phyloP scores from a whole-genome alignment of 2,329 filamentous ascomycete species.

The Xylaria sp. region DNA sequence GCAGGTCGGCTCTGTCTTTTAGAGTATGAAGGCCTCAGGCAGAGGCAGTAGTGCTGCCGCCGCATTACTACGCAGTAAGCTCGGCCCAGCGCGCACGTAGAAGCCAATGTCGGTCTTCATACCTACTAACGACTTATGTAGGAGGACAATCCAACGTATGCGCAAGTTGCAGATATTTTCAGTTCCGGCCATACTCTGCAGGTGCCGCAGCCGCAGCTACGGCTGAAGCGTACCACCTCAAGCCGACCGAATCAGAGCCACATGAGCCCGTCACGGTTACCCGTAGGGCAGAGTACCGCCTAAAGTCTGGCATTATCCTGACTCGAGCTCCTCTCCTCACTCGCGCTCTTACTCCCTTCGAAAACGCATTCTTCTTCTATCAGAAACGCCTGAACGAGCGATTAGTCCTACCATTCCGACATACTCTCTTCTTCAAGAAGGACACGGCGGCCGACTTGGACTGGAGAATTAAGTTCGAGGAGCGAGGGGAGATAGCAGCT shows the following conservation, averaged over 20 bases:
- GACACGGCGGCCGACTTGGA: slow-evolving; percentile 83
- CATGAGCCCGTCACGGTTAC: slow-evolving; percentile 35
- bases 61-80: slow-evolving; percentile 55
- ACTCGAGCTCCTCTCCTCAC: slow-evolving; percentile 89
- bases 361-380: slow-evolving; percentile 94
- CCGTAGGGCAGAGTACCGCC: slow-evolving; percentile 45
- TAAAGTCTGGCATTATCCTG: slow-evolving; percentile 74
- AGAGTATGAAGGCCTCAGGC: slow-evolving; percentile 58
- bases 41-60: slow-evolving; percentile 56
- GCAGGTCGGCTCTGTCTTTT: slow-evolving; percentile 12
- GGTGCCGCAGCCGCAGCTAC: slow-evolving; percentile 40
- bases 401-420: slow-evolving; percentile 81
- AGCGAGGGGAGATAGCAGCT: slow-evolving; percentile 72
- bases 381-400: slow-evolving; percentile 96
- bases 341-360: slow-evolving; percentile 80
- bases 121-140: slow-evolving; percentile 32
- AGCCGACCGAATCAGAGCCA: slow-evolving; percentile 38
- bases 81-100: background rate
- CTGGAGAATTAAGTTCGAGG: slow-evolving; percentile 83
- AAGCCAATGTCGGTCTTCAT: slow-evolving; percentile 14
- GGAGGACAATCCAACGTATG: slow-evolving; percentile 42
- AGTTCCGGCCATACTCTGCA: slow-evolving; percentile 40
- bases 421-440: slow-evolving; percentile 93
- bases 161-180: slow-evolving; percentile 36
- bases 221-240: slow-evolving; percentile 40